Conservation (phyloP, 441 rosid species). For the Flueggea neowawraea region DNA sequence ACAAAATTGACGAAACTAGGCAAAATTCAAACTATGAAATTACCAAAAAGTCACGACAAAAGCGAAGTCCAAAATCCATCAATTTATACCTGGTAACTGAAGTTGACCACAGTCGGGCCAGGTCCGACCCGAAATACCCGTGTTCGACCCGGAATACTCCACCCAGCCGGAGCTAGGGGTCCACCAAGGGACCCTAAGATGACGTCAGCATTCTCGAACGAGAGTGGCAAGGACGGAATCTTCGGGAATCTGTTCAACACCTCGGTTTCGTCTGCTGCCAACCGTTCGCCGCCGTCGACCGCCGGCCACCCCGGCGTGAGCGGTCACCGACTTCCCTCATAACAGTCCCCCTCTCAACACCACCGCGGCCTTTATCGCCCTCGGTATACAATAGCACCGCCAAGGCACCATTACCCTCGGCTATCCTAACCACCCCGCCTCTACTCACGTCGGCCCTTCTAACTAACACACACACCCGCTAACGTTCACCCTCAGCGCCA, state of each 20-base stretch:
- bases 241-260: conserved; percentile 62
- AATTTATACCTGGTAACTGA: conserved; percentile 65
- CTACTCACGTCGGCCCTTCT: conserved; percentile 68
- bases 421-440: conserved; percentile 55
- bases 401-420: conserved; percentile 67
- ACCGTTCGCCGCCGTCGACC: conserved; percentile 63
- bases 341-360: conserved; percentile 91
- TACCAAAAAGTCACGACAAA: neutral
- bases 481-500: conserved; percentile 52
- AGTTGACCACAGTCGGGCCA: conserved; percentile 61
- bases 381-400: conserved; percentile 78
- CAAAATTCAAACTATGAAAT: conserved; percentile 2
- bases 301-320: conserved; percentile 91
- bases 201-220: conserved; percentile 61
- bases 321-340: conserved; percentile 95
- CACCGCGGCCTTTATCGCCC: conserved; percentile 39
- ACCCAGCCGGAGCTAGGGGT: conserved; percentile 44
- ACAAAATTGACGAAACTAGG: neutral
- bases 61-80: conserved; percentile 1
- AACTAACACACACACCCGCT: conserved; percentile 62
- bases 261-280: conserved; percentile 51
- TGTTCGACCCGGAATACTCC: conserved; percentile 43
- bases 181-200: conserved; percentile 68
- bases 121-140: conserved; percentile 58
- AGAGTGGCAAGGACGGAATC: conserved; percentile 82